phyloP scores from a whole-genome alignment of 495 filamentous ascomycete species.

The Penicillium pancosmium region DNA sequence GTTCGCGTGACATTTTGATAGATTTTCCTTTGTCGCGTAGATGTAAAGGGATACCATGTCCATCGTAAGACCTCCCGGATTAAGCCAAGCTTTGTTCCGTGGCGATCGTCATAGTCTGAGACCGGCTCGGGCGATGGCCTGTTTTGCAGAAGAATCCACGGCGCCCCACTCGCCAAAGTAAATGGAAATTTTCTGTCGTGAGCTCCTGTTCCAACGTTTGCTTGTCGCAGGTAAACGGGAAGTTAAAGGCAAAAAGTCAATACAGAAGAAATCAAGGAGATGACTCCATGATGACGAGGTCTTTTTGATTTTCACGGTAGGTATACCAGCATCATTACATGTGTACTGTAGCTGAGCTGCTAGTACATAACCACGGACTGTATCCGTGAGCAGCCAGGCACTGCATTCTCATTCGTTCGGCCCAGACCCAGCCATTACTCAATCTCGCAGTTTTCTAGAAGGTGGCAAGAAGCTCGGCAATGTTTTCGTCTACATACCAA shows the following conservation, averaged over 20 bases:
- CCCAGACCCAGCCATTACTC: slow-evolving; percentile 22
- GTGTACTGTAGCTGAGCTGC: slow-evolving; percentile 2
- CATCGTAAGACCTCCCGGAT: slow-evolving; percentile 4
- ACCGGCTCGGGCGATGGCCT: slow-evolving; percentile 13
- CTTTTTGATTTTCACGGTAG: background rate
- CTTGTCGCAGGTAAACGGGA: background rate
- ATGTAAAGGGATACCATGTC: background rate
- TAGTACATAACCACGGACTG: slow-evolving; percentile 18
- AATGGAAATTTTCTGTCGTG: slow-evolving; percentile 15
- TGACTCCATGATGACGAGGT: background rate
- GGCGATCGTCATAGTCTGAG: slow-evolving; percentile 23
- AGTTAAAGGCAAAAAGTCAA: background rate
- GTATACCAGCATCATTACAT: background rate
- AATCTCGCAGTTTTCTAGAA: slow-evolving; percentile 34
- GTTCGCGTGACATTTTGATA: slow-evolving; percentile 1
- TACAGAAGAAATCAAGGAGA: background rate
- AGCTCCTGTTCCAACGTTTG: background rate
- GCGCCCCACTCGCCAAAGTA: slow-evolving; percentile 23
- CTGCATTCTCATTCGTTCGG: slow-evolving; percentile 24
- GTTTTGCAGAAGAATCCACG: slow-evolving; percentile 20
- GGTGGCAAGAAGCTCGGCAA: slow-evolving; percentile 27
- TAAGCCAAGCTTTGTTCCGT: slow-evolving; percentile 13
- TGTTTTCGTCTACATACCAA: slow-evolving; percentile 18
- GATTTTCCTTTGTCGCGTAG: background rate
- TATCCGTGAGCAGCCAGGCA: slow-evolving; percentile 20